Evolutionary conservation across 2,329 filamentous ascomycete genomes (phyloP).

Genomic region (Tolypocladium tropicale): DNA sequence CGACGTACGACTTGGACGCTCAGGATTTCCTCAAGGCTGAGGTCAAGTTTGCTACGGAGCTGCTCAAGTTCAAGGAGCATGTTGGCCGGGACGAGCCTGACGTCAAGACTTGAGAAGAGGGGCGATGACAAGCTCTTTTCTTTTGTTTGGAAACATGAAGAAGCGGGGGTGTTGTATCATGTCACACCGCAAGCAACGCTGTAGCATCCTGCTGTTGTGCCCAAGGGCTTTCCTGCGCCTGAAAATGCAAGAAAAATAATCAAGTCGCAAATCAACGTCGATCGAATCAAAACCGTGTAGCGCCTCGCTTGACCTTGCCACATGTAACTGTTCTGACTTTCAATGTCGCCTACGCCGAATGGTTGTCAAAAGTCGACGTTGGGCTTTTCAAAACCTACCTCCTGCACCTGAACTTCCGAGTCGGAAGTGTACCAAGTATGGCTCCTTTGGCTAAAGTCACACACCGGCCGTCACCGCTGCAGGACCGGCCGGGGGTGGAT

Average conservation of each 20-base stretch:
- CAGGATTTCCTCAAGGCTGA: slow-evolving; percentile 92
- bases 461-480: neutral
- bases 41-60: slow-evolving; percentile 70
- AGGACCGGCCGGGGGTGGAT: slow-evolving; percentile 5
- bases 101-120: slow-evolving; percentile 65
- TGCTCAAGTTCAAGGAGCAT: slow-evolving; percentile 90
- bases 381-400: neutral
- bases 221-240: neutral
- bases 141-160: neutral
- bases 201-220: neutral
- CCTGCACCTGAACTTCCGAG: neutral
- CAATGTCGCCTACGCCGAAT: neutral
- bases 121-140: no score
- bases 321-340: neutral
- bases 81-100: slow-evolving; percentile 88
- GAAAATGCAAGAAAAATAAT: neutral
- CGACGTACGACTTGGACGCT: slow-evolving; percentile 69
- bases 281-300: neutral
- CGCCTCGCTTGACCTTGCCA: no score
- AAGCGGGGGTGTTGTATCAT: neutral
- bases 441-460: neutral
- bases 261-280: neutral
- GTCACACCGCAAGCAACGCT: neutral
- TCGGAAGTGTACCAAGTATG: neutral
- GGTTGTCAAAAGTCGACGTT: neutral